These are phyloP conservation scores for Erysimum cheiri DNA, from an alignment of 441 rosid genomes.

Conservation along the genomic window DNA sequence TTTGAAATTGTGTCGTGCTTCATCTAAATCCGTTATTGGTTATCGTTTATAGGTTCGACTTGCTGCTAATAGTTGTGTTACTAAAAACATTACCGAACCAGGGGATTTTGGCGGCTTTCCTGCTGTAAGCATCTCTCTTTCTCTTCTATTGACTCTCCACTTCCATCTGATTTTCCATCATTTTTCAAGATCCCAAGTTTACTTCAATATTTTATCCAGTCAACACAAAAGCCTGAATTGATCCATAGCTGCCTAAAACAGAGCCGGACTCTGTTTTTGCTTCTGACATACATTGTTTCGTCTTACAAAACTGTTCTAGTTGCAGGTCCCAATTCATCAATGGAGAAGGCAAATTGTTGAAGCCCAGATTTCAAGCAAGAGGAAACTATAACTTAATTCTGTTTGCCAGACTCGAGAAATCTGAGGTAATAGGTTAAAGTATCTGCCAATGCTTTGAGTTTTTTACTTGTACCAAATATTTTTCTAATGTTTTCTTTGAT, in stretches of 20 bases:
- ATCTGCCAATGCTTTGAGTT: constrained; percentile 3
- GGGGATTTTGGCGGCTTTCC: neutral
- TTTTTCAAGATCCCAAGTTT: neutral
- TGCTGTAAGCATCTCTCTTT: neutral
- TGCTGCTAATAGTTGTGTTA: constrained; percentile 7
- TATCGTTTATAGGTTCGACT: neutral
- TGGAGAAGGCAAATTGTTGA: neutral
- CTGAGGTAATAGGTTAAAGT: neutral
- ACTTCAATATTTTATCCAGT: neutral
- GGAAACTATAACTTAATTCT: neutral
- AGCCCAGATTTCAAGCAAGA: neutral
- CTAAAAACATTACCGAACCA: neutral
- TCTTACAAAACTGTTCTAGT: neutral
- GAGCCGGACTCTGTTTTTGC: neutral
- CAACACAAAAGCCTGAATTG: neutral
- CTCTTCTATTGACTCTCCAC: neutral
- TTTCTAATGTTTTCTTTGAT: neutral
- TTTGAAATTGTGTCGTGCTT: neutral
- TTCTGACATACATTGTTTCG: neutral
- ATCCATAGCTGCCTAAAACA: neutral
- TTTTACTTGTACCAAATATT: constrained; percentile 1
- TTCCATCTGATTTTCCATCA: neutral
- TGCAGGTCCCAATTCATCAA: neutral
- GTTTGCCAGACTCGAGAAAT: neutral
- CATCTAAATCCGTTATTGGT: neutral